Conservation (phyloP, 2,329 filamentous ascomycete genomes). For the Clonostachys rhizophaga region DNA sequence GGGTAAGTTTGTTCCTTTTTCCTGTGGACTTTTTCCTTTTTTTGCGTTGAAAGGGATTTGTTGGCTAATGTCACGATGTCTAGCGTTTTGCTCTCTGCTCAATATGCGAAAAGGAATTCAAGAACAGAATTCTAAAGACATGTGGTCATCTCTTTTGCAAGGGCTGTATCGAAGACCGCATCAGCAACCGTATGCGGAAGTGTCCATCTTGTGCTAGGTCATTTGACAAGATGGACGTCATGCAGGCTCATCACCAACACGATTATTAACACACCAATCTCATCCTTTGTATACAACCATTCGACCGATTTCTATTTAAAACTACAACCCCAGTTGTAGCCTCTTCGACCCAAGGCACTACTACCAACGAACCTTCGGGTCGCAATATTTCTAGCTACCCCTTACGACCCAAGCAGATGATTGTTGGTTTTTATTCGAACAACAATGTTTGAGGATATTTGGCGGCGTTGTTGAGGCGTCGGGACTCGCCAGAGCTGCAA, state of each 20-base stretch:
- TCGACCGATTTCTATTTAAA: background rate
- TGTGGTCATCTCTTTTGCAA: conserved; percentile 96
- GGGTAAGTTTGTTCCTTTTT: conserved; percentile 55
- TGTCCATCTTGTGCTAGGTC: conserved; percentile 91
- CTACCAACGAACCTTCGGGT: conserved; percentile 1
- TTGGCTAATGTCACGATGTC: background rate
- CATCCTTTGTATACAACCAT: conserved; percentile 9
- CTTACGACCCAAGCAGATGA: too few relatives aligned
- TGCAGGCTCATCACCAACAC: conserved; percentile 53
- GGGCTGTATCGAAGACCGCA: conserved; percentile 82
- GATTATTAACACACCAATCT: background rate
- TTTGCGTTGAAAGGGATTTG: background rate
- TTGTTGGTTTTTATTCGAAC: too few relatives aligned
- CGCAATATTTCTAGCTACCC: too few relatives aligned
- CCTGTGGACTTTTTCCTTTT: too few relatives aligned
- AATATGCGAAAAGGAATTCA: conserved; percentile 89
- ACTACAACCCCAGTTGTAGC: too few relatives aligned
- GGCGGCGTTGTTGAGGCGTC: too few relatives aligned
- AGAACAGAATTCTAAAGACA: conserved; percentile 87
- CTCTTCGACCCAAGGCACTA: conserved; percentile 14
- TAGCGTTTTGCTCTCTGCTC: conserved; percentile 63
- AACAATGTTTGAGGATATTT: too few relatives aligned
- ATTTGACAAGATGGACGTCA: conserved; percentile 87
- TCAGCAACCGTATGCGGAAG: conserved; percentile 86
- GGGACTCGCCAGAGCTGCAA: too few relatives aligned